A percentile compares a stretch with the other conserved stretches of the same genome.
phyloP scores from a whole-genome alignment of 768 basidiomycete species.

The Amanita pallidorosea region DNA sequence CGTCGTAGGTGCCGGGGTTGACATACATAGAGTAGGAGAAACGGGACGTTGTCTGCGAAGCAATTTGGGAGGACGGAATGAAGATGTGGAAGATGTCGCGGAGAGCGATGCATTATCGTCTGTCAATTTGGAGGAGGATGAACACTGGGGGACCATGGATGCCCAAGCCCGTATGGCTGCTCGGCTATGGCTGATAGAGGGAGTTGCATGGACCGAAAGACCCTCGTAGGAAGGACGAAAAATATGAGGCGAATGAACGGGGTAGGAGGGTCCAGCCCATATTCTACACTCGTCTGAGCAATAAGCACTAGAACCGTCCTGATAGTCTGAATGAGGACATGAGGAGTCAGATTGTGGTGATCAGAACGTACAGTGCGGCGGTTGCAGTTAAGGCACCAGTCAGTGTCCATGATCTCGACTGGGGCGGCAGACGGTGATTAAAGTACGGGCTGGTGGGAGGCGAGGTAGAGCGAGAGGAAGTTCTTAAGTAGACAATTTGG shows the following conservation, averaged over 20 bases:
- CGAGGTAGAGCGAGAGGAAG: constrained; percentile 8
- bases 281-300: constrained; percentile 38
- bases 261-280: constrained; percentile 19
- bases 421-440: constrained; percentile 1
- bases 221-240: constrained; percentile 12
- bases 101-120: constrained; percentile 10
- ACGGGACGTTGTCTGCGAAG: constrained; percentile 30
- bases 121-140: constrained; percentile 16
- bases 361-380: constrained; percentile 37
- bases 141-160: constrained; percentile 25
- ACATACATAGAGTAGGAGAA: constrained; percentile 41
- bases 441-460: constrained; percentile 10
- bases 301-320: constrained; percentile 32
- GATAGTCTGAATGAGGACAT: constrained; percentile 9
- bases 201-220: constrained; percentile 13
- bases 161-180: constrained; percentile 39
- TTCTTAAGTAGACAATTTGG: constrained; percentile 12
- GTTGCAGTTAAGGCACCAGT: constrained; percentile 65
- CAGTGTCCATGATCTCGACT: constrained; percentile 42
- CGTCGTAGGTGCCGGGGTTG: constrained; percentile 23
- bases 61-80: constrained; percentile 24
- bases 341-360: constrained; percentile 8
- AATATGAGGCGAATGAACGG: background rate
- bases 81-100: constrained; percentile 12
- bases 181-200: constrained; percentile 28